Percentiles rank a stretch among this genome's conserved stretches.
Evolutionary conservation across 2,329 filamentous ascomycete genomes (phyloP).

Genomic region (Fusarium ambrosium): DNA sequence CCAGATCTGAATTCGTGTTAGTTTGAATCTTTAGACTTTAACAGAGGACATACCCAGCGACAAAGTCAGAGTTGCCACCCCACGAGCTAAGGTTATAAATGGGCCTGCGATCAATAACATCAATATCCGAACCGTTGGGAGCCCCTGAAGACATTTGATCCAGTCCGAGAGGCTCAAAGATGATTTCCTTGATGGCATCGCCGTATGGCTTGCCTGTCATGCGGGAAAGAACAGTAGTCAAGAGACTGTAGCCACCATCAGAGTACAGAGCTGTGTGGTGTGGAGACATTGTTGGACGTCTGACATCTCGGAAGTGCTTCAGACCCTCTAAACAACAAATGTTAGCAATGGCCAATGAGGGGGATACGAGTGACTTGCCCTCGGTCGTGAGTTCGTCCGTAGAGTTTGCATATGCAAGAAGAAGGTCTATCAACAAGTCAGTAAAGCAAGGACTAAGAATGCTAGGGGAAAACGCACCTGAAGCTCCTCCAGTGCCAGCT

Average conservation of each 20-base stretch:
- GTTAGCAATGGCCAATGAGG: neutral
- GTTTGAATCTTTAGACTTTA: neutral
- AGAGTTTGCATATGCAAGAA: neutral
- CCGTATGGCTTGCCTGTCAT: constrained; percentile 23
- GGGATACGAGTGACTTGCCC: too few relatives aligned
- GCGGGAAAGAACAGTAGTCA: constrained; percentile 30
- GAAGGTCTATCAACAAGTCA: neutral
- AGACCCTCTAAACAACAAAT: constrained; percentile 7
- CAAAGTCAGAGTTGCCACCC: constrained; percentile 31
- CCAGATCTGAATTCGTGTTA: constrained; percentile 27
- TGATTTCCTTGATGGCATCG: constrained; percentile 16
- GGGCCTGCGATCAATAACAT: constrained; percentile 22
- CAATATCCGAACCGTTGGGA: constrained; percentile 17
- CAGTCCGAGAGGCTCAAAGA: constrained; percentile 30
- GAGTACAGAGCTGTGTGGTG: constrained; percentile 41
- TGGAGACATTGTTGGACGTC: constrained; percentile 20
- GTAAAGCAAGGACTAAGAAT: neutral
- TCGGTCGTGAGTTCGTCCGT: neutral
- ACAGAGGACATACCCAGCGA: constrained; percentile 35
- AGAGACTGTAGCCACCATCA: constrained; percentile 35
- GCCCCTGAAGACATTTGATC: neutral
- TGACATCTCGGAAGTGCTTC: constrained; percentile 21
- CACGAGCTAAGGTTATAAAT: constrained; percentile 17
- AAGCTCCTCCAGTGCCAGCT: constrained; percentile 33
- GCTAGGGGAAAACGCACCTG: neutral